Base-by-base conservation (phyloP, 1,284 basidiomycete species). In the Cryptococcus sp. region DNA sequence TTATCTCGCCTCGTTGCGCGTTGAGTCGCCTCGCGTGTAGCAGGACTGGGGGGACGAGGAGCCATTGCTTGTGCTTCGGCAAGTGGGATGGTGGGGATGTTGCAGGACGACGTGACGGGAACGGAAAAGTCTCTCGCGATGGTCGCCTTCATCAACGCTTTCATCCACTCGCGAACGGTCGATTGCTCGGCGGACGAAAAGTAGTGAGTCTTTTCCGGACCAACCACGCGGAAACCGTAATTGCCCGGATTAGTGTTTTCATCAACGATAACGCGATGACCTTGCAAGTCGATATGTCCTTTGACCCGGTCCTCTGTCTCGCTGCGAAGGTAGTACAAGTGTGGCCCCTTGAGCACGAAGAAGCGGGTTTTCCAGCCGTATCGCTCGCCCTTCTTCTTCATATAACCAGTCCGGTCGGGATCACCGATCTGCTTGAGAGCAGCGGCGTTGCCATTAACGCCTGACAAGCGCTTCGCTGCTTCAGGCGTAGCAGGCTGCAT, bases 81-180 rank as follows among this genome's bases (percentile, higher is more conserved):
- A 41, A 99, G 84, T 2, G 93, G 91, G 61, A 99, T 98, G 2
- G 94, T 99, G 3, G 93, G 91, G 58, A 98, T 93, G 74, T 97
- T 97, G 80, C 92, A 94, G 1, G 93, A 96, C 6, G 94, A 97
- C 23, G 97, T 88, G 54, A 99, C 94, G 23, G 94, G 91, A 69
- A 87, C 93, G 13, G 87, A 83, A 74, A 93, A 95, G 76, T 96
- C 93, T 55, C 96, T 82, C 17, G 86, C 89, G 69, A 99, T 99
- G 5, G 95, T 98, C 2, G 93, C 90, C 79, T 99, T 99, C 91
- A 98, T 97, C 68, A 99, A 85, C 11, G 93, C 91, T 81, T 99
- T 99, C 95, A 99, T 99, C 96, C 96, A 99, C 65, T 93, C 92
- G 15, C 96, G 85, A 48, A 97, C 84, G 40, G 86, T 78, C 5